Evolutionary conservation across 2,329 filamentous ascomycete species (phyloP), one percentile per base, ranked within the genome.

Genomic region (Exophiala sp.): DNA sequence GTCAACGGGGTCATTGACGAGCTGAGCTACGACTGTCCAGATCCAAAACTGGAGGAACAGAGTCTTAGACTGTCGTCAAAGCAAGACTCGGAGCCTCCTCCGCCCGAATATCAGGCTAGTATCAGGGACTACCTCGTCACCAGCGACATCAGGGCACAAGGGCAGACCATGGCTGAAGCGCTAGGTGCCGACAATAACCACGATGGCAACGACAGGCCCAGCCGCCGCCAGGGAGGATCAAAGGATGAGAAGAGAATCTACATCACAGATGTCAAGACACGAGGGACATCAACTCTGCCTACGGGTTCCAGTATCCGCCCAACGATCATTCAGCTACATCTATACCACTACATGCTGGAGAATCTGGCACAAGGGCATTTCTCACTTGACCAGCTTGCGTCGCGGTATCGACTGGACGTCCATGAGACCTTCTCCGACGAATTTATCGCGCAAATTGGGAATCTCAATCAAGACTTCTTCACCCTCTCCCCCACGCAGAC

Each of bases 1-100:
- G 82, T 97, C 52, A 93, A 87, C 60, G 93, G 93, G 1, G 73
- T 97, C 43, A 94, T 98, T 56, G 93, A 98, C 64, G 82, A 90
- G 60, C 68, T 97, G 13, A 88, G 82, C 48, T 85, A 85, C 60
- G 74, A 81, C 16, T 88, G 88, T 60, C 88, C 89, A 0, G 85
- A 94, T 58, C 70, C 77, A 0, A 78, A 80, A 21, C 78, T 86
- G 8, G 86, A 93, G 64, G 75, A 80, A 46, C 71, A 82, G 64
- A 71, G 38, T 64, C 66, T 21, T 66, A 69, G 38, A 68, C 68
- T 48, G 53, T 59, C 34, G 86, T 91, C 63, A 72, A 79, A 23
- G 73, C 79, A 48, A 70, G 82, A 41, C 62, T 64, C 66, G 11
- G 68, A 68, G 27, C 69, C 70, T 34, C 62, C 65, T 5, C 46